Conservation (phyloP, 306 rosid genomes). For the Rosa rugosa region DNA sequence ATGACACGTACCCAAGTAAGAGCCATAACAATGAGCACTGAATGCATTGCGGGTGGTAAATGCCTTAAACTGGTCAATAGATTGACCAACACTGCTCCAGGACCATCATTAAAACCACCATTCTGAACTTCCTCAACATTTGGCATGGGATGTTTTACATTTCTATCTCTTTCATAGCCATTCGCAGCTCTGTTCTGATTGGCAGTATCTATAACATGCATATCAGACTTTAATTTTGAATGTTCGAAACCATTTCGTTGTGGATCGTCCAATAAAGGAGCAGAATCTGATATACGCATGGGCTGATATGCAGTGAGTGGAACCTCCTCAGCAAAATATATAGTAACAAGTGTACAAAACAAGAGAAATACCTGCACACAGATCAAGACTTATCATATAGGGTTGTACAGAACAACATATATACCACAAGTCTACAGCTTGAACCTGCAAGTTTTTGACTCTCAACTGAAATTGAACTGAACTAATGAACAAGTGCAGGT, state of each 20-base stretch:
- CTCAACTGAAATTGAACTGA: constrained; percentile 5
- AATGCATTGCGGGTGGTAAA: constrained; percentile 96
- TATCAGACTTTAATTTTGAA: constrained; percentile 42
- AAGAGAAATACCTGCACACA: constrained; percentile 76
- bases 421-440: not conserved
- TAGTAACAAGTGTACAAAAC: constrained; percentile 76
- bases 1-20: constrained; percentile 81
- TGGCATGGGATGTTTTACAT: constrained; percentile 38
- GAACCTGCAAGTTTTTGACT: not conserved
- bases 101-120: constrained; percentile 68
- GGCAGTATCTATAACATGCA: constrained; percentile 26
- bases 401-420: constrained; percentile 15
- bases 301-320: constrained; percentile 61
- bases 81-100: constrained; percentile 91
- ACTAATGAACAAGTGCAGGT: not conserved
- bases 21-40: constrained; percentile 96
- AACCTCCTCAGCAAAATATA: constrained; percentile 92
- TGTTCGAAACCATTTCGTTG: constrained; percentile 50
- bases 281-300: constrained; percentile 60
- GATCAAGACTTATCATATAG: constrained; percentile 23
- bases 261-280: constrained; percentile 78
- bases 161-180: constrained; percentile 39
- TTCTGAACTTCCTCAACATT: constrained; percentile 49
- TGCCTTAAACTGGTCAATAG: constrained; percentile 91
- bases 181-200: constrained; percentile 35